phyloP scores from a whole-genome alignment of 441 rosid genomes.

The Pelargonium citronellum region DNA sequence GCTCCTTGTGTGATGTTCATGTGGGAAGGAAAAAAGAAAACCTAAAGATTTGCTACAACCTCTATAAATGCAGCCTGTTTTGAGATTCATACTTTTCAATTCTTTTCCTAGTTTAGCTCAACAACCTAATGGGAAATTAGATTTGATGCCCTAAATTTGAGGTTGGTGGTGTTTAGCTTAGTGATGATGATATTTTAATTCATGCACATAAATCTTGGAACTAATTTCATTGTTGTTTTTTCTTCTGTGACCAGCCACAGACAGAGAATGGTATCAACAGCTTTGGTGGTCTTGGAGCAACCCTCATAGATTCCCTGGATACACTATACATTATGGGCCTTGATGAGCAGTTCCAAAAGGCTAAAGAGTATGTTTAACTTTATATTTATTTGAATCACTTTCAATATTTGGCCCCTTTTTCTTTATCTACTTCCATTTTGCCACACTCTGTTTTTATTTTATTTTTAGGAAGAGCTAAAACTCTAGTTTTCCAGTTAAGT shows the following conservation, averaged over 20 bases:
- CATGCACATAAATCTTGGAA: background rate
- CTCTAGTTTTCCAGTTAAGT: background rate
- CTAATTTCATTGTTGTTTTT: constrained; percentile 11
- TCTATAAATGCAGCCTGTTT: background rate
- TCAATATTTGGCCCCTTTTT: background rate
- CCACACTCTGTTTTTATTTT: background rate
- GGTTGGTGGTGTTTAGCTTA: background rate
- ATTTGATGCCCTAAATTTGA: background rate
- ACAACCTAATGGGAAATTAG: background rate
- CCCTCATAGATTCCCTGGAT: constrained; percentile 81
- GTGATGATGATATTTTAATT: background rate
- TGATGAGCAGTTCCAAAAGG: constrained; percentile 77
- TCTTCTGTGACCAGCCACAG: constrained; percentile 58
- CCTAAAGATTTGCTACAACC: background rate
- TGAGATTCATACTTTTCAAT: background rate
- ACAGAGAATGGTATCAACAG: constrained; percentile 74
- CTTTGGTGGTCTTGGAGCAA: constrained; percentile 98
- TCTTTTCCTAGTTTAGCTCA: background rate
- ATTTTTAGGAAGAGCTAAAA: background rate
- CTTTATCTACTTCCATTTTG: background rate
- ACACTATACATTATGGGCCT: constrained; percentile 95
- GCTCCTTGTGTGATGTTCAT: background rate
- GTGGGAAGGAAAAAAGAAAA: background rate
- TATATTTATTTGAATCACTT: background rate
- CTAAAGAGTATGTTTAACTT: constrained; percentile 70